These are phyloP conservation scores for Trichophyton schoenleinii DNA, from an alignment of 2,329 filamentous ascomycete species.

Conservation along the genomic window DNA sequence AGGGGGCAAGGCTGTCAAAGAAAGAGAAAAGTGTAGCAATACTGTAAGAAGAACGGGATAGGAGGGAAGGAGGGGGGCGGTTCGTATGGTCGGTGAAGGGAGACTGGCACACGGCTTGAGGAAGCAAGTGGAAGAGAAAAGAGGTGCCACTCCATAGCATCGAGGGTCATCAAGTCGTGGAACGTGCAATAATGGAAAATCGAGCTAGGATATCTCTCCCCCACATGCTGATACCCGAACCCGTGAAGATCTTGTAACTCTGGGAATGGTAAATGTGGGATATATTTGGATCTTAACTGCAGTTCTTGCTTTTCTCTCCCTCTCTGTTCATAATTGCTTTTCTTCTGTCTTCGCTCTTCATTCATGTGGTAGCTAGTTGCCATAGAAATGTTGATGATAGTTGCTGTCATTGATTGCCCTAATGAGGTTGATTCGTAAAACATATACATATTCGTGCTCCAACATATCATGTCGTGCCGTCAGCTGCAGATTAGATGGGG, in stretches of 20 bases:
- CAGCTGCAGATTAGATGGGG: background rate
- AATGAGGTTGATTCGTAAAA: slow-evolving; percentile 1
- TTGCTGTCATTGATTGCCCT: background rate
- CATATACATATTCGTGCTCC: slow-evolving; percentile 1
- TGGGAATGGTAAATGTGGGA: background rate
- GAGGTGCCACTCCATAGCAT: background rate
- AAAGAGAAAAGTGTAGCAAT: background rate
- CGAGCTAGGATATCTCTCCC: background rate
- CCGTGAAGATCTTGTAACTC: slow-evolving; percentile 1
- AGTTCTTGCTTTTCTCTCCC: background rate
- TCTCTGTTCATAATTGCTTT: background rate
- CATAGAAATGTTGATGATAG: slow-evolving; percentile 3
- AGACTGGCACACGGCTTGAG: background rate
- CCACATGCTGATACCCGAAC: background rate
- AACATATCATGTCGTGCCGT: background rate
- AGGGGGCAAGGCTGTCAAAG: background rate
- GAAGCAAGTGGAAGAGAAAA: background rate
- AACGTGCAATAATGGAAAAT: background rate
- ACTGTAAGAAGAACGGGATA: background rate
- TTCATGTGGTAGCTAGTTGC: background rate
- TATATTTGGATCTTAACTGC: background rate
- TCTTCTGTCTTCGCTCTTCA: background rate
- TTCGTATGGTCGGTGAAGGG: background rate
- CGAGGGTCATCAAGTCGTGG: background rate
- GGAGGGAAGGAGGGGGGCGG: background rate